A percentile compares a stretch with the other conserved stretches of the same genome.
These are phyloP conservation scores for Colletotrichum agaves DNA, from an alignment of 2,329 filamentous ascomycete species.

Conservation along the genomic window DNA sequence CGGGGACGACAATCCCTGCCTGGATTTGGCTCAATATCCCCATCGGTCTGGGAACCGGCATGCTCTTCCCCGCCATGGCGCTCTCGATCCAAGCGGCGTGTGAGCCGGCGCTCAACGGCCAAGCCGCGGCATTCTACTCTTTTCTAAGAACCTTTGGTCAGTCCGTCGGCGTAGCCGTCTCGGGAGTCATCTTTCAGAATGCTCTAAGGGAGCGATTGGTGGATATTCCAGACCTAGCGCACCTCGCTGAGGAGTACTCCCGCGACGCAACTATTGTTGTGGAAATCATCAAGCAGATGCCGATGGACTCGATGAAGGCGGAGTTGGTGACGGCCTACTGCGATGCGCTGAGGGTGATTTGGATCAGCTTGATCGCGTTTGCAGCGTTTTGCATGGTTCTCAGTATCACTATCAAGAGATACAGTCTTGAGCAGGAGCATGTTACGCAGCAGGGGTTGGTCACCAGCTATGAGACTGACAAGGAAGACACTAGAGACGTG, in stretches of 20 bases:
- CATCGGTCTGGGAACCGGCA: conserved; percentile 69
- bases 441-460: conserved; percentile 43
- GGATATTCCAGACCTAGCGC: conserved; percentile 58
- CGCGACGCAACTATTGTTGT: conserved; percentile 69
- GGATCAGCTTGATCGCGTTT: conserved; percentile 46
- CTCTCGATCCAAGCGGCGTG: conserved; percentile 73
- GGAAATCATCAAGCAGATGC: conserved; percentile 65
- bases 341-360: conserved; percentile 47
- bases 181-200: conserved; percentile 78
- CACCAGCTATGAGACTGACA: conserved; percentile 28
- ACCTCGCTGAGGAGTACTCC: conserved; percentile 56
- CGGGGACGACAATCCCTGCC: conserved; percentile 58
- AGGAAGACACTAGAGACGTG: conserved; percentile 1
- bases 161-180: conserved; percentile 72
- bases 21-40: conserved; percentile 73
- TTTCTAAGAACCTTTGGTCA: conserved; percentile 76
- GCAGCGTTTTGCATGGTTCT: conserved; percentile 45
- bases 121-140: conserved; percentile 73
- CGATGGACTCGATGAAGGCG: conserved; percentile 25
- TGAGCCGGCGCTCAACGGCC: conserved; percentile 54
- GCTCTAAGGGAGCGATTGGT: conserved; percentile 63
- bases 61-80: conserved; percentile 72
- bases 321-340: conserved; percentile 47
- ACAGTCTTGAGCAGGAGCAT: conserved; percentile 47
- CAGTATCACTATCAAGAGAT: conserved; percentile 45